A percentile compares a stretch with the other conserved stretches of the same genome.
These are phyloP conservation scores for Scedosporium dehoogii DNA, from an alignment of 2,329 filamentous ascomycete genomes.

Conservation along the genomic window DNA sequence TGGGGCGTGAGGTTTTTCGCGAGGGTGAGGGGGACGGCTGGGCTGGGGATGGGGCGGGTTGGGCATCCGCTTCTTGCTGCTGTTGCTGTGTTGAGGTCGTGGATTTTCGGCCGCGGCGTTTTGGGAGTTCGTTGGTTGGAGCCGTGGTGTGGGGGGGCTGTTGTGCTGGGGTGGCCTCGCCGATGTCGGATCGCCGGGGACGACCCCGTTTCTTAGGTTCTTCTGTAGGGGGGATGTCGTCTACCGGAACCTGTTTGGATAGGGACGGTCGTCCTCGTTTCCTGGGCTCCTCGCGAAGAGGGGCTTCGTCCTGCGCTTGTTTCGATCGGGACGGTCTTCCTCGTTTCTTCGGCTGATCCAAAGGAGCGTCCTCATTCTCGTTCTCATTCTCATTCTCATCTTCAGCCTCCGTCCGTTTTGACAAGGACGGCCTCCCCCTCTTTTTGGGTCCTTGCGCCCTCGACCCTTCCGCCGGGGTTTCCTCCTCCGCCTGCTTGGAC, in stretches of 20 bases:
- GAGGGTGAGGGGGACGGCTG: no score
- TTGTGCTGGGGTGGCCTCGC: not conserved
- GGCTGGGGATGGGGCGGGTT: constrained; percentile 12
- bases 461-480: not conserved
- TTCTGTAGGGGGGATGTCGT: not conserved
- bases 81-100: constrained; percentile 6
- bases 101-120: not conserved
- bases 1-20: constrained; percentile 11
- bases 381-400: not conserved
- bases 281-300: not conserved
- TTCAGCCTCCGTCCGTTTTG: constrained; percentile 5
- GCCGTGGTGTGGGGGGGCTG: not conserved
- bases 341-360: not conserved
- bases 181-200: not conserved
- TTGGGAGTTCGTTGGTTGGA: not conserved
- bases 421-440: not conserved
- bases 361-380: not conserved
- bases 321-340: constrained; percentile 2
- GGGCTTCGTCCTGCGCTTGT: not conserved
- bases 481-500: not conserved
- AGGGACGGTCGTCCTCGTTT: constrained; percentile 16
- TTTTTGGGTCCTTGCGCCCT: not conserved
- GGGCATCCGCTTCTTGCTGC: constrained; percentile 9
- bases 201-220: not conserved
- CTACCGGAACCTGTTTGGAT: constrained; percentile 6